phyloP scores from a whole-genome alignment of 2,329 filamentous ascomycete genomes.

The Byssothecium circinans region DNA sequence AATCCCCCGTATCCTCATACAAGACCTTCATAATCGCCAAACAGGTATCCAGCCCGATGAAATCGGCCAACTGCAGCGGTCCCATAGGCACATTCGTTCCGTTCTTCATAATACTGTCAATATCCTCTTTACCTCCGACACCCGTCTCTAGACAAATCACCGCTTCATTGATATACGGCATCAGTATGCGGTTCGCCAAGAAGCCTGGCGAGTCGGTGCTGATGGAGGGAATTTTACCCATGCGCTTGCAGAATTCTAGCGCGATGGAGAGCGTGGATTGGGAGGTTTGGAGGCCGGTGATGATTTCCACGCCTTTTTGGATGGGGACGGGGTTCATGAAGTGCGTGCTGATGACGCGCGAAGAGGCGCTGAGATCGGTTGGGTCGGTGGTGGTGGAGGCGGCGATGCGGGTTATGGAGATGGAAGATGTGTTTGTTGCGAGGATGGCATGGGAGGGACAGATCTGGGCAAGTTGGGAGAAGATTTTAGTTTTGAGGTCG shows the following conservation, averaged over 20 bases:
- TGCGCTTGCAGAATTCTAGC: conserved; percentile 80
- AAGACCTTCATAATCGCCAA: conserved; percentile 96
- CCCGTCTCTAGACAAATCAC: conserved; percentile 94
- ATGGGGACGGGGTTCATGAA: conserved; percentile 99
- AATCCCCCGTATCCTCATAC: conserved; percentile 87
- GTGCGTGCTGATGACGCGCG: conserved; percentile 90
- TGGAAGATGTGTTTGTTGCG: conserved; percentile 98
- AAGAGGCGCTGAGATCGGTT: conserved; percentile 76
- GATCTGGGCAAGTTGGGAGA: conserved; percentile 77
- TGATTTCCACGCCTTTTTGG: conserved; percentile 97
- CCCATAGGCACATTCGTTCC: conserved; percentile 99
- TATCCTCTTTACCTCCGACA: conserved; percentile 84
- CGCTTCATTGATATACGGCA: conserved; percentile 99
- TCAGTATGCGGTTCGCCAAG: conserved; percentile 92
- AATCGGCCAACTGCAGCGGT: conserved; percentile 88
- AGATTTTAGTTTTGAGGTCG: conserved; percentile 84
- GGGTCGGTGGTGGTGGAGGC: conserved; percentile 76
- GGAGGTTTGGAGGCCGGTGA: conserved; percentile 89
- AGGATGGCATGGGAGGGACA: conserved; percentile 84
- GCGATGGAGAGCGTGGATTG: conserved; percentile 78
- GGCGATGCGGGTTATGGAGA: conserved; percentile 94
- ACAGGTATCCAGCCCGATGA: conserved; percentile 96
- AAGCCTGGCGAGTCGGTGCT: conserved; percentile 92
- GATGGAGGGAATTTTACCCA: conserved; percentile 89
- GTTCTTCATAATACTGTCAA: conserved; percentile 99